phyloP scores from a whole-genome alignment of 257 asterid genomes.

The Asclepias syriaca region DNA sequence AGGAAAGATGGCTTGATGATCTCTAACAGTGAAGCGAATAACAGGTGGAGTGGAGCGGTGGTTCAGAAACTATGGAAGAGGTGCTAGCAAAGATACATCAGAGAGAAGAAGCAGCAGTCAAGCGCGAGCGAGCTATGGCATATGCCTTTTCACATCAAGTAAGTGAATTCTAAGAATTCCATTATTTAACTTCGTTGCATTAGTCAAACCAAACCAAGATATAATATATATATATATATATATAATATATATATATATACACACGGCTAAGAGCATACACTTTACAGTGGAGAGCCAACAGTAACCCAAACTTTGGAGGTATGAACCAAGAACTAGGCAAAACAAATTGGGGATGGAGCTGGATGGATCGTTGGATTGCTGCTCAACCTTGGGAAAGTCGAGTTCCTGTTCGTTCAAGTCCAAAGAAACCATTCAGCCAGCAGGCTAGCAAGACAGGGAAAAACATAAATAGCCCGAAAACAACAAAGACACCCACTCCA shows the following conservation, averaged over 20 bases:
- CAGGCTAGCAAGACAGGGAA: slow-evolving; percentile 36
- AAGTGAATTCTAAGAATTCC: slow-evolving; percentile 1
- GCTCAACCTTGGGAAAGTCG: slow-evolving; percentile 98
- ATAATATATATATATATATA: no score
- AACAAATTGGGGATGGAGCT: slow-evolving; percentile 96
- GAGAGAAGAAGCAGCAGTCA: slow-evolving; percentile 88
- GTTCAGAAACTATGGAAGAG: slow-evolving; percentile 65
- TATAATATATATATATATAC: no score
- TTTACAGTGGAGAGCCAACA: slow-evolving; percentile 84
- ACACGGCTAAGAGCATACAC: slow-evolving; percentile 2
- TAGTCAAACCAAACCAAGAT: neutral
- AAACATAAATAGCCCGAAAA: slow-evolving; percentile 33
- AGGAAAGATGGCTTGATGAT: no score
- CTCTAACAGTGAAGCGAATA: slow-evolving; percentile 13
- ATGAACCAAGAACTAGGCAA: slow-evolving; percentile 50
- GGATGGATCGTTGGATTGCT: slow-evolving; percentile 95
- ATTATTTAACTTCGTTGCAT: neutral
- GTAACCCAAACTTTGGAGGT: slow-evolving; percentile 44
- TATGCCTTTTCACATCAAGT: slow-evolving; percentile 96
- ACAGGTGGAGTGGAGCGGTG: slow-evolving; percentile 92
- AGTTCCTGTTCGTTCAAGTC: slow-evolving; percentile 38
- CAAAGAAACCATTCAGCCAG: slow-evolving; percentile 35
- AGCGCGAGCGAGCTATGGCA: slow-evolving; percentile 89
- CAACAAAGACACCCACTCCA: slow-evolving; percentile 34
- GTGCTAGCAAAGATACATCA: slow-evolving; percentile 79